Base-by-base conservation (phyloP, 2,329 filamentous ascomycete genomes). In the Fusarium acutatum region DNA sequence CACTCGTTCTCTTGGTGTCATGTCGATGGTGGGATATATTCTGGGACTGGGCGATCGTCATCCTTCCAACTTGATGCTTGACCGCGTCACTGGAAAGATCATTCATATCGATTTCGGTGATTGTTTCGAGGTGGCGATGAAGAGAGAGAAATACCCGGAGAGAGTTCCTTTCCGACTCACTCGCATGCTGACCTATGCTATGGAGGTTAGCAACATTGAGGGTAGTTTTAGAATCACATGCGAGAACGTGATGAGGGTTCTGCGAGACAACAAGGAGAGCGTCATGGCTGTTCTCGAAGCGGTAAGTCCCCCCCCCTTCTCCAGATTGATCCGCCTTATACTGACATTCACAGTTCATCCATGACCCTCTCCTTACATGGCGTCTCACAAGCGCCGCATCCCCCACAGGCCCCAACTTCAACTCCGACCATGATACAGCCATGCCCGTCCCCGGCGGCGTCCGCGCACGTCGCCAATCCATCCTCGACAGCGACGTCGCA, bases 11-110 rank as follows among this genome's bases (percentile, higher is more conserved):
- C 88, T 99, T 5, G 96, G 94, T 77, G 96, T 99, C 78, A 99
- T 99, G 96, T 98, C 95, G n/a, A 99, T 99, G 95, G 96, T 98
- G n/a, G 96, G 96, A 72, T 99, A 99, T 82, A 98, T 99, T 74
- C 90, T 99, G 28, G 97, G 96, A 68, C 87, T 99, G 20, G 96
- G 96, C 61, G 96, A 99, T 84, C 92, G 97, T 53, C 96, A 99
- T 84, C 97, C 97, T 41, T 98, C 95, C 69, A 99, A 99, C 82
- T 85, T 99, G 79, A 97, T 99, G 93, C 92, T 99, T 44, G 96
- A 99, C 82, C 93, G 95, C 43, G 91, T 97, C 69, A 98, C 96
- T 2, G 96, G 96, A 80, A 97, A 97, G 86, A 96, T 99, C 72
- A 92, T 99, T 74, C 96, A 99, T 81, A 98, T 99, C 77, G 96